Evolutionary conservation across 164 flowering plant genomes (phyloP).

Genomic region (Liquidambar formosana): DNA sequence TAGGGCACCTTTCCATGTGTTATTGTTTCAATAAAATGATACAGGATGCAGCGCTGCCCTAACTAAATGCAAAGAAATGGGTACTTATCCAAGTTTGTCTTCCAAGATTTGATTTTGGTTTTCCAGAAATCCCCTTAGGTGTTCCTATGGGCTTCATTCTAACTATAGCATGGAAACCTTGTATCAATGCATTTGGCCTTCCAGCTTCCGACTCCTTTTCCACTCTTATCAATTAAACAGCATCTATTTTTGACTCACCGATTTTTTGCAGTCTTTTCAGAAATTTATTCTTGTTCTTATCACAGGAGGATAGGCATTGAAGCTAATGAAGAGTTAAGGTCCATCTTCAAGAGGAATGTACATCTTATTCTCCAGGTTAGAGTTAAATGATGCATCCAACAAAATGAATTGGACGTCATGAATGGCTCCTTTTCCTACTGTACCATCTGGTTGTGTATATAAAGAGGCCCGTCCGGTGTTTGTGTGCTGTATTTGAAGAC

Average conservation of each 20-base stretch:
- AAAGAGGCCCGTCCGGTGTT: too few species aligned
- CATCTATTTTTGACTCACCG: background rate
- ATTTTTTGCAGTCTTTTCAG: background rate
- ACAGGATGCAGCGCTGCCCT: too few species aligned
- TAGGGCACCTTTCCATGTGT: too few species aligned
- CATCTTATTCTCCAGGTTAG: constrained; percentile 84
- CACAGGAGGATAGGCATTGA: constrained; percentile 72
- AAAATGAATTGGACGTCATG: background rate
- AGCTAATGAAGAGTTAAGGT: constrained; percentile 88
- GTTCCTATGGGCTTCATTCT: too few species aligned
- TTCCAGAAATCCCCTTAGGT: background rate
- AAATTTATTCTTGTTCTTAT: background rate
- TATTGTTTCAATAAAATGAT: too few species aligned
- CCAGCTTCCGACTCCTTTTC: background rate
- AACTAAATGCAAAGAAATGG: too few species aligned
- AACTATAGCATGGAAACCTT: too few species aligned
- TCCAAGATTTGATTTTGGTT: too few species aligned
- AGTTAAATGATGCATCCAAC: constrained; percentile 31
- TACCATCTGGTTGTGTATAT: too few species aligned
- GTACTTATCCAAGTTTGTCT: too few species aligned
- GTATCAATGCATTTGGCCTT: background rate
- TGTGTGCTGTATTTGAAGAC: too few species aligned
- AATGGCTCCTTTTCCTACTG: too few species aligned
- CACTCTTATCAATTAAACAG: background rate
- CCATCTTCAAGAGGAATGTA: constrained; percentile 81